Percentiles rank a stretch among this genome's conserved stretches.
These are phyloP conservation scores for Cryptococcus sp. DNA, from an alignment of 1,284 basidiomycete species.

Conservation along the genomic window DNA sequence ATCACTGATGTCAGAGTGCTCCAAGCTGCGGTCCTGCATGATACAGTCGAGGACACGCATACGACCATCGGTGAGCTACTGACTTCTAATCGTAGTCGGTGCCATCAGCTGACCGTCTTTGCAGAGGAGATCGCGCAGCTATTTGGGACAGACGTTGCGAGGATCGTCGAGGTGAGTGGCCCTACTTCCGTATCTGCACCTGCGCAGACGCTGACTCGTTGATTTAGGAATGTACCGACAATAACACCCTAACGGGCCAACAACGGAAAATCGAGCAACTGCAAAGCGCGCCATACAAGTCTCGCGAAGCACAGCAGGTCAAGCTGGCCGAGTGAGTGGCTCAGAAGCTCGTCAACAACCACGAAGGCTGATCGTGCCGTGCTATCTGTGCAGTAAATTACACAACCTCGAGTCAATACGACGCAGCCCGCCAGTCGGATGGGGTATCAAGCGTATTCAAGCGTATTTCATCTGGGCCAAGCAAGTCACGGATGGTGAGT, in stretches of 20 bases:
- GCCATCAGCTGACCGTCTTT: not conserved
- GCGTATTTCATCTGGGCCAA: slow-evolving; percentile 55
- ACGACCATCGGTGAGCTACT: slow-evolving; percentile 42
- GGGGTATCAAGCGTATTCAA: slow-evolving; percentile 48
- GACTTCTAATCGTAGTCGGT: not conserved
- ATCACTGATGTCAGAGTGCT: slow-evolving; percentile 46
- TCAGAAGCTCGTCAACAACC: too few species aligned
- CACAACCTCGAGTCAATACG: slow-evolving; percentile 53
- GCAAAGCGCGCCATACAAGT: slow-evolving; percentile 46
- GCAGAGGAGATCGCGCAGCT: slow-evolving; percentile 42
- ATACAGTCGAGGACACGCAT: slow-evolving; percentile 55
- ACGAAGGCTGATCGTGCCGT: not conserved
- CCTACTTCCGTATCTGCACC: not conserved
- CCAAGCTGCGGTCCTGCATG: slow-evolving; percentile 54
- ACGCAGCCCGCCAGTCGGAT: slow-evolving; percentile 48
- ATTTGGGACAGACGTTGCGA: slow-evolving; percentile 50
- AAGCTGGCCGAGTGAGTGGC: slow-evolving; percentile 52
- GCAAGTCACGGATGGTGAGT: slow-evolving; percentile 51
- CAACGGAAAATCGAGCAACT: slow-evolving; percentile 52
- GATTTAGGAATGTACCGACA: slow-evolving; percentile 48
- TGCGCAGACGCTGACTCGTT: not conserved
- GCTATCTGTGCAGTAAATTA: slow-evolving; percentile 43
- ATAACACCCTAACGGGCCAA: slow-evolving; percentile 34
- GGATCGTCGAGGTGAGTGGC: slow-evolving; percentile 46
- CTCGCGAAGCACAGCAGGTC: slow-evolving; percentile 51